These are phyloP conservation scores for Myochromella boudieri DNA, from an alignment of 768 basidiomycete genomes.

Conservation along the genomic window DNA sequence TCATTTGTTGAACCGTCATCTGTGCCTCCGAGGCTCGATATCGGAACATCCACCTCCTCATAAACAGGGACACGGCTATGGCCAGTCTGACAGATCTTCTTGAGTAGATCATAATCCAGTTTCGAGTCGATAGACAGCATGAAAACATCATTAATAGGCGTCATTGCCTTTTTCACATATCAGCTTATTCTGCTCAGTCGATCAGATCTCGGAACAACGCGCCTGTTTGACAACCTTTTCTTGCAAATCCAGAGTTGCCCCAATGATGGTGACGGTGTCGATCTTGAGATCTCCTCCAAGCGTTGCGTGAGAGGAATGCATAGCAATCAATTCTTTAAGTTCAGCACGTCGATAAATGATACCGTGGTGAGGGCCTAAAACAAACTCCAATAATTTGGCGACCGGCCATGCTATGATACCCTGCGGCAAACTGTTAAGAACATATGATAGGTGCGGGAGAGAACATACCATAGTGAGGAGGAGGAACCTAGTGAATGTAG, in stretches of 20 bases:
- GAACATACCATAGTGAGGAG: conserved; percentile 67
- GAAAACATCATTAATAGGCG: conserved; percentile 75
- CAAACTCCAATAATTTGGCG: conserved; percentile 76
- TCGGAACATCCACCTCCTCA: conserved; percentile 69
- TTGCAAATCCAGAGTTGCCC: conserved; percentile 85
- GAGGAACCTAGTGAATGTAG: conserved; percentile 60
- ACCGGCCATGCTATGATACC: conserved; percentile 82
- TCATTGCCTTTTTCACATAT: conserved; percentile 61
- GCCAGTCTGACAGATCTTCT: conserved; percentile 73
- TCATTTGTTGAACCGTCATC: conserved; percentile 15
- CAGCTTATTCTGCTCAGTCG: background rate
- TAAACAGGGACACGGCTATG: conserved; percentile 85
- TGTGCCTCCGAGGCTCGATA: conserved; percentile 26
- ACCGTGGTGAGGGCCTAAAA: conserved; percentile 82
- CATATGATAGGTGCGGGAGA: background rate
- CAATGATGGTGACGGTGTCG: conserved; percentile 89
- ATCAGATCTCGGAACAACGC: conserved; percentile 10
- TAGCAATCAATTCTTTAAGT: conserved; percentile 86
- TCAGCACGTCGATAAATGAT: conserved; percentile 88
- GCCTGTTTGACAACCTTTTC: conserved; percentile 80
- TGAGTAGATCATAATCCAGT: conserved; percentile 79
- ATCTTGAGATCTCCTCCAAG: conserved; percentile 84
- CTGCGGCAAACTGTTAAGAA: conserved; percentile 41
- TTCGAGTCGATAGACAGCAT: conserved; percentile 86
- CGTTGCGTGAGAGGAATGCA: conserved; percentile 72